These are phyloP conservation scores for Bruguiera hainesii DNA, from an alignment of 441 rosid species.

Conservation along the genomic window DNA sequence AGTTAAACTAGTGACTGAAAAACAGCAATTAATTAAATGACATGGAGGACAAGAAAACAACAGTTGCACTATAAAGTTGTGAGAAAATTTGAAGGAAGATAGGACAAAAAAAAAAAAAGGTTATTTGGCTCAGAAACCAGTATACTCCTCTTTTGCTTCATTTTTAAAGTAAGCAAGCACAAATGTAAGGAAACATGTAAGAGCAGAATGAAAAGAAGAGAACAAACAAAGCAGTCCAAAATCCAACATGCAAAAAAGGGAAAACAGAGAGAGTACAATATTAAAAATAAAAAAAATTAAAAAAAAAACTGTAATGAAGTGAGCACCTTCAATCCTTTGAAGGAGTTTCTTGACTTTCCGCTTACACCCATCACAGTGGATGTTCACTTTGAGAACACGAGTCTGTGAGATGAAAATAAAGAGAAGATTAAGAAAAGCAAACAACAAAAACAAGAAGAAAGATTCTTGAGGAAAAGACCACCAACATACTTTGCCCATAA, in stretches of 20 bases:
- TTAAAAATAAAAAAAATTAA: not conserved
- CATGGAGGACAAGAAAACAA: not conserved
- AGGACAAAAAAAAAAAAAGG: no score
- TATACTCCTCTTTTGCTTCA: not conserved
- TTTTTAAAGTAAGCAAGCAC: slow-evolving; percentile 17
- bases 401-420: slow-evolving; percentile 37
- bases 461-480: slow-evolving; percentile 17
- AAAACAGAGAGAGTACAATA: not conserved
- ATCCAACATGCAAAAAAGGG: slow-evolving; percentile 7
- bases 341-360: slow-evolving; percentile 82
- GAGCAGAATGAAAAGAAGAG: not conserved
- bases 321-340: slow-evolving; percentile 79
- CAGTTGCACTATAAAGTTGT: not conserved
- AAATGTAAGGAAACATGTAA: no score
- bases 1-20: not conserved
- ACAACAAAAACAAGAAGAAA: slow-evolving; percentile 20
- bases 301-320: not conserved
- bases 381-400: slow-evolving; percentile 70
- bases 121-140: no score
- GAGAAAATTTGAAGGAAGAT: not conserved
- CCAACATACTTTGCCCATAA: slow-evolving; percentile 10
- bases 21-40: not conserved
- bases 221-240: slow-evolving; percentile 3
- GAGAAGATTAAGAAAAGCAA: slow-evolving; percentile 10
- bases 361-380: slow-evolving; percentile 89